phyloP scores from a whole-genome alignment of 2,329 filamentous ascomycete genomes.

The Catunica adiposa region DNA sequence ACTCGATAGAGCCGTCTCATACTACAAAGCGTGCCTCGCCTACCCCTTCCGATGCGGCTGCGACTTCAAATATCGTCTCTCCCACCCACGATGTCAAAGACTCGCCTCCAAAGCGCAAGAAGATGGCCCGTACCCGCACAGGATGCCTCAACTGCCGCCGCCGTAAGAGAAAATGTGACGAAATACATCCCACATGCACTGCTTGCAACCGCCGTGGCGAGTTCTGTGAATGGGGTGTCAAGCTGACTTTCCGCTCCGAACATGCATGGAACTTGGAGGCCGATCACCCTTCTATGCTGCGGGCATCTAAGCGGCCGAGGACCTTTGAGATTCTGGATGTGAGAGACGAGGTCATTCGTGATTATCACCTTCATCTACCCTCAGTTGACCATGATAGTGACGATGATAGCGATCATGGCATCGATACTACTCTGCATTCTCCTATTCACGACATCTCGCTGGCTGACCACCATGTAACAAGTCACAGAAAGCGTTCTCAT shows the following conservation, averaged over 20 bases:
- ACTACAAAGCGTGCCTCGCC: not conserved
- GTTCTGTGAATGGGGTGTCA: slow-evolving; percentile 24
- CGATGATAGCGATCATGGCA: slow-evolving; percentile 10
- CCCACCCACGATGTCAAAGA: slow-evolving; percentile 2
- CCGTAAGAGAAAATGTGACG: slow-evolving; percentile 26
- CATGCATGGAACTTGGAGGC: slow-evolving; percentile 22
- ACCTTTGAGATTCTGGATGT: slow-evolving; percentile 24
- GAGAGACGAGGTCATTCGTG: slow-evolving; percentile 23
- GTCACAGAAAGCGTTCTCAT: not conserved
- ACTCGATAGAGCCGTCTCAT: not conserved
- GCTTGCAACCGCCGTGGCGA: slow-evolving; percentile 21
- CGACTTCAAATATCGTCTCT: not conserved
- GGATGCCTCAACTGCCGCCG: slow-evolving; percentile 25
- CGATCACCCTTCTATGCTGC: slow-evolving; percentile 23
- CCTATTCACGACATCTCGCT: not conserved
- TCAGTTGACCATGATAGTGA: slow-evolving; percentile 11
- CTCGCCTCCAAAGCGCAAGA: slow-evolving; percentile 15
- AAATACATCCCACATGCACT: slow-evolving; percentile 22
- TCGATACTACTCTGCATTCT: not conserved
- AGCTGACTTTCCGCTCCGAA: slow-evolving; percentile 23
- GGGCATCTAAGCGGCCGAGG: slow-evolving; percentile 18
- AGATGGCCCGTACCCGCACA: slow-evolving; percentile 22
- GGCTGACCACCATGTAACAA: not conserved
- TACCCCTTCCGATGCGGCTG: not conserved
- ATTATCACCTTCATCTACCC: slow-evolving; percentile 20